A percentile compares a stretch with the other conserved stretches of the same genome.
These are phyloP conservation scores for Aureobasidium mangrovei DNA, from an alignment of 2,329 filamentous ascomycete species.

Conservation along the genomic window DNA sequence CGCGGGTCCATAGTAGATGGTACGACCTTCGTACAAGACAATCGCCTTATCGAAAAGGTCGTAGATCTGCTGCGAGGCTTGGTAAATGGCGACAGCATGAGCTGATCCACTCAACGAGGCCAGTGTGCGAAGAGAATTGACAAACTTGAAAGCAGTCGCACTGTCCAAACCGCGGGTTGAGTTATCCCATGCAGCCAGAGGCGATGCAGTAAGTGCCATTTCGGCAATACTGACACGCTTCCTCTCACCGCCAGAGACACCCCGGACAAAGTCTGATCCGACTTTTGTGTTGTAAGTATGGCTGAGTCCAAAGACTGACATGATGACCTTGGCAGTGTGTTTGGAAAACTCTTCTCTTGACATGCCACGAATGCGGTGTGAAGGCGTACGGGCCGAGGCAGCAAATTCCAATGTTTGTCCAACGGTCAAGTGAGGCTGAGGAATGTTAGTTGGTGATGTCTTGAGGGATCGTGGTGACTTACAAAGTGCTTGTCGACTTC, in stretches of 20 bases:
- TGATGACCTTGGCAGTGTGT: conserved; percentile 42
- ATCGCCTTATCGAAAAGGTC: conserved; percentile 65
- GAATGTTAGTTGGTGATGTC: conserved; percentile 29
- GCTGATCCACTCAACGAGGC: conserved; percentile 43
- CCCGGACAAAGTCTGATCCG: conserved; percentile 51
- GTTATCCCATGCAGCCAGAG: conserved; percentile 39
- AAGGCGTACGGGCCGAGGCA: conserved; percentile 43
- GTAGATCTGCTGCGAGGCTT: conserved; percentile 44
- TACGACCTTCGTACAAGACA: conserved; percentile 65
- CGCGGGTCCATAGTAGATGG: conserved; percentile 67
- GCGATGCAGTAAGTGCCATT: conserved; percentile 33
- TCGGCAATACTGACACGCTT: conserved; percentile 56
- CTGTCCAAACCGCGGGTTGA: conserved; percentile 45
- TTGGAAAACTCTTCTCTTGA: conserved; percentile 46
- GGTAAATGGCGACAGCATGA: conserved; percentile 52
- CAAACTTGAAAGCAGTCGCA: conserved; percentile 51
- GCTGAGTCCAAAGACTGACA: conserved; percentile 45
- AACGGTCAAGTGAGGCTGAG: conserved; percentile 50
- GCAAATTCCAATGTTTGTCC: conserved; percentile 50
- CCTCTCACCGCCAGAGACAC: conserved; percentile 48
- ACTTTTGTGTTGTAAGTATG: conserved; percentile 50
- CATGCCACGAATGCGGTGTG: conserved; percentile 50
- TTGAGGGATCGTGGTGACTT: no score
- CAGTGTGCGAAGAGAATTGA: conserved; percentile 42
- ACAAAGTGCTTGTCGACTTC: conserved; percentile 25